Base-by-base conservation (phyloP, 2,329 filamentous ascomycete genomes). In the Ceratocystis huliohia region DNA sequence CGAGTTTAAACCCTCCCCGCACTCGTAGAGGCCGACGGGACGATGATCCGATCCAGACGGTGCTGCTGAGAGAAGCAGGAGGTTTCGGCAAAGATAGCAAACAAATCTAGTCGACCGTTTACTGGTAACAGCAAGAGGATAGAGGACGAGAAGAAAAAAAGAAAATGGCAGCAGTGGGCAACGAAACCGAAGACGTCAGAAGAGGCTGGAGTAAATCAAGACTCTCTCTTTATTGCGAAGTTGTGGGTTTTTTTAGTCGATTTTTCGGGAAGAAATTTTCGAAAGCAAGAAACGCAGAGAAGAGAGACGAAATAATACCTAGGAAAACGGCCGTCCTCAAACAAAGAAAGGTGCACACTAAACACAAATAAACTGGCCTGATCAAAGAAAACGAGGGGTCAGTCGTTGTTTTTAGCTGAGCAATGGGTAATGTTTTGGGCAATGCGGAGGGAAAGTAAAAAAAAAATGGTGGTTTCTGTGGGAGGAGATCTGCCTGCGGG, bases 211-310 rank as follows among this genome's bases (percentile, higher is more conserved):
- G 25, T 61, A 65, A 53, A 48, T 57, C 56, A 65, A 45, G 44
- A 44, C 56, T 53, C 56, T 53, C 41, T 22, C 57, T 41, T 41
- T n/a, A 48, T 33, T 65, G 56, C 56, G 17, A 41, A 44, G 50
- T 62, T 61, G 61, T 63, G 63, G 66, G 63, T 57, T 63, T 45
- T 63, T 61, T 45, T 67, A 30, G 61, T 65, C 66, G 64, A 64
- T 61, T 68, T 46, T 61, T 68, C 63, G 61, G 28, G 64, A 63
- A 68, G 64, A 65, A 68, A 65, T 68, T 68, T 68, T 68, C 62
- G 62, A 61, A 44, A 64, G 59, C 59, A 50, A 48, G 41, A 68
- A 64, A 65, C n/a, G 25, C 30, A 33, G 22, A 59, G 56, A 37
- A 59, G 28, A 59, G 56, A 28, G 56, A 59, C 56, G 28, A 59